phyloP scores from a whole-genome alignment of 768 basidiomycete genomes.

The Infundibulicybe gibba region DNA sequence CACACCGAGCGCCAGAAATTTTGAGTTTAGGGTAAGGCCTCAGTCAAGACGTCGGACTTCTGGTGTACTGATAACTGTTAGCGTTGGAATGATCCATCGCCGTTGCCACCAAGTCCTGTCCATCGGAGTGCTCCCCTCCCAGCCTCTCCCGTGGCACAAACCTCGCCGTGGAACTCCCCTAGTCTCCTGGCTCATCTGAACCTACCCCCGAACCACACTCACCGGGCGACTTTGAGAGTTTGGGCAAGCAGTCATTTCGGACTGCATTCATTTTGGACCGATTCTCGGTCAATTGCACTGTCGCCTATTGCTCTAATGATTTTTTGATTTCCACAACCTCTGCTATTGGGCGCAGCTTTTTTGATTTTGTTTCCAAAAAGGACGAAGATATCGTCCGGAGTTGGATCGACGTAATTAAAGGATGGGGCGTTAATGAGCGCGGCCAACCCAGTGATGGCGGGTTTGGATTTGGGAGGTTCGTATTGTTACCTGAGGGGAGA shows the following conservation, averaged over 20 bases:
- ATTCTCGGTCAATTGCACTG: conserved; percentile 61
- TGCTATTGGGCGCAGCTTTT: conserved; percentile 65
- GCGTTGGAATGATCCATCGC: conserved; percentile 70
- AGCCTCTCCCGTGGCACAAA: conserved; percentile 23
- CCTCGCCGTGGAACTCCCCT: conserved; percentile 20
- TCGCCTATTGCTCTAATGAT: conserved; percentile 75
- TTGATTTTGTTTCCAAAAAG: conserved; percentile 64
- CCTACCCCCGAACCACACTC: conserved; percentile 21
- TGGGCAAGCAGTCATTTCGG: conserved; percentile 68
- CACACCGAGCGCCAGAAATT: conserved; percentile 51
- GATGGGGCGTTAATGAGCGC: conserved; percentile 82
- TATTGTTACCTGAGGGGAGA: conserved; percentile 50
- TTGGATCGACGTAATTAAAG: conserved; percentile 77
- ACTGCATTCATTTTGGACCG: conserved; percentile 82
- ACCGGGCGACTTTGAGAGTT: conserved; percentile 40
- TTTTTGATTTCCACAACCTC: conserved; percentile 55
- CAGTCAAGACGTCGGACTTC: background rate
- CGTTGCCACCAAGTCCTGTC: conserved; percentile 52
- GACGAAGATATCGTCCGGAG: conserved; percentile 65
- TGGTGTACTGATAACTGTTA: conserved; percentile 18
- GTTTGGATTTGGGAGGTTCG: conserved; percentile 78
- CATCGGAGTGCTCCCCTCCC: conserved; percentile 24
- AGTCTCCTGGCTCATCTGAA: conserved; percentile 11
- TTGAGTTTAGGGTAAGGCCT: conserved; percentile 47
- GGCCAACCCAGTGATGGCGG: conserved; percentile 84